These are phyloP conservation scores for Fomitopsis betulina DNA, from an alignment of 1,284 basidiomycete species.

Conservation along the genomic window DNA sequence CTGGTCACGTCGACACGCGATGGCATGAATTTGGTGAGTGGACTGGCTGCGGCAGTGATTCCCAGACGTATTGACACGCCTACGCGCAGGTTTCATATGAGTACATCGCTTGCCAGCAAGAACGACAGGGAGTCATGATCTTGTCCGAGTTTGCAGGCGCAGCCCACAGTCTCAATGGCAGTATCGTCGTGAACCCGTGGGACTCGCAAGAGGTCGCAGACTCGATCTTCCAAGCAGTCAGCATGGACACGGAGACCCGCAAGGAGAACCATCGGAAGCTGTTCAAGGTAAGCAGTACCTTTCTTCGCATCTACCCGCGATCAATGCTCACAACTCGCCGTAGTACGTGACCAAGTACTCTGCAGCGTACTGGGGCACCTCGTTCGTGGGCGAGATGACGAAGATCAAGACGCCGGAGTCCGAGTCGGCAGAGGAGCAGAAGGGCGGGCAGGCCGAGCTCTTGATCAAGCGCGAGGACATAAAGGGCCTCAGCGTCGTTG, in stretches of 20 bases:
- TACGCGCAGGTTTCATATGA: slow-evolving; percentile 90
- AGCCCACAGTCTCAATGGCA: slow-evolving; percentile 92
- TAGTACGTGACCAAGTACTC: slow-evolving; percentile 91
- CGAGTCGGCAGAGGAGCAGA: slow-evolving; percentile 25
- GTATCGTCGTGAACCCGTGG: slow-evolving; percentile 95
- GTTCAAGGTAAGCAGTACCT: slow-evolving; percentile 60
- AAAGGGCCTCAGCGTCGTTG: slow-evolving; percentile 28
- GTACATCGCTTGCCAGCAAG: slow-evolving; percentile 94
- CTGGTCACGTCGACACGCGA: slow-evolving; percentile 93
- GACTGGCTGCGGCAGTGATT: slow-evolving; percentile 5
- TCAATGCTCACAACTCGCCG: not conserved
- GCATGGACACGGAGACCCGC: slow-evolving; percentile 77
- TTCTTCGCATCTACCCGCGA: not conserved
- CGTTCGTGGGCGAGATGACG: slow-evolving; percentile 84
- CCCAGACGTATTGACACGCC: slow-evolving; percentile 2
- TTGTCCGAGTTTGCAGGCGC: slow-evolving; percentile 98
- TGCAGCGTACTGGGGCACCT: slow-evolving; percentile 88
- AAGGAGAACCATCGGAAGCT: slow-evolving; percentile 93
- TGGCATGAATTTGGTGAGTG: slow-evolving; percentile 94
- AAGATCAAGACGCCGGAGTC: slow-evolving; percentile 34
- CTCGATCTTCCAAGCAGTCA: slow-evolving; percentile 92
- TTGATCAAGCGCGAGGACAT: slow-evolving; percentile 27
- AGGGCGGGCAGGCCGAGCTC: slow-evolving; percentile 38
- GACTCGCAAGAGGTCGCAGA: slow-evolving; percentile 94
- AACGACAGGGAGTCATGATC: slow-evolving; percentile 94